phyloP scores from a whole-genome alignment of 371 early-diverging fungal species.

The Spiromyces aspiralis region DNA sequence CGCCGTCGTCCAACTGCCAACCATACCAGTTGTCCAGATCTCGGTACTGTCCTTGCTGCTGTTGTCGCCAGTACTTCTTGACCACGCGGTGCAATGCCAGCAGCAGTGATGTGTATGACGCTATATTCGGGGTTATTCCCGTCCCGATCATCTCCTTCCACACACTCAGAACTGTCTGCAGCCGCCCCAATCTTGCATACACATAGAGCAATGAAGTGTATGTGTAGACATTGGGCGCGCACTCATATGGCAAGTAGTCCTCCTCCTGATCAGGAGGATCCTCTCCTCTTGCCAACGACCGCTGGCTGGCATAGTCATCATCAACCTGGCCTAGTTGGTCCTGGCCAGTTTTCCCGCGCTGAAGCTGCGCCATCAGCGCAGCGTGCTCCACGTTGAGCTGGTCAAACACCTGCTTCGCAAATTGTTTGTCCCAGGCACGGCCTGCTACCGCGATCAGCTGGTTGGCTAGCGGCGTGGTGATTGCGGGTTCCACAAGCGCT shows the following conservation, averaged over 20 bases:
- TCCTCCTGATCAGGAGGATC: too few species aligned
- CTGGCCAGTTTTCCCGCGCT: too few species aligned
- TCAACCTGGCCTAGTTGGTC: too few species aligned
- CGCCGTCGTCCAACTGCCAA: too few species aligned
- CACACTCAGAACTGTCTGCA: background rate
- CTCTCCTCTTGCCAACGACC: too few species aligned
- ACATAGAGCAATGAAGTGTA: background rate
- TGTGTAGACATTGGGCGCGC: background rate
- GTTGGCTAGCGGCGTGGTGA: background rate
- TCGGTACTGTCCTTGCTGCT: too few species aligned
- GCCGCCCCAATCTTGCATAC: background rate
- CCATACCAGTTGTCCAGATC: too few species aligned
- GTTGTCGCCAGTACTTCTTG: too few species aligned
- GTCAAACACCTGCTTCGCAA: background rate
- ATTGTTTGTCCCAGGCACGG: background rate
- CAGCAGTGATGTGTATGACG: background rate
- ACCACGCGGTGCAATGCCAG: background rate
- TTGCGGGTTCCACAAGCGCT: background rate
- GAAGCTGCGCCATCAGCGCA: too few species aligned
- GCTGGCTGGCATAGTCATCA: too few species aligned
- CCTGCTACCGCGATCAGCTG: background rate
- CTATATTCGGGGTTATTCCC: background rate
- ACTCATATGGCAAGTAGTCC: too few species aligned
- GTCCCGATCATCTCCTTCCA: background rate
- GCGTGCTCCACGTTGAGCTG: background rate